Conservation (phyloP, 2,329 filamentous ascomycete species). For the Boeremia exigua region DNA sequence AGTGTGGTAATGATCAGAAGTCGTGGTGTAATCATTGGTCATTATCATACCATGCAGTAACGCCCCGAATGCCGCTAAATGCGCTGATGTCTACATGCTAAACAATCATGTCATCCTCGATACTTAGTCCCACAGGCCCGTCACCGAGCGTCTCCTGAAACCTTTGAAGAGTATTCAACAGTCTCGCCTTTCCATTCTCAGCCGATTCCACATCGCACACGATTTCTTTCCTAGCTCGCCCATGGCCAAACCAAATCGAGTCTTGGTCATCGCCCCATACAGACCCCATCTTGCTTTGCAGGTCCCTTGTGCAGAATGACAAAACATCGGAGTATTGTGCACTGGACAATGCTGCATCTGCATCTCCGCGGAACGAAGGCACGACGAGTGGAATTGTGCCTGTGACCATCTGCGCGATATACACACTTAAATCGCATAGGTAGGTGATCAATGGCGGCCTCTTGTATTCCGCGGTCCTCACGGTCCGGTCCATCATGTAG, state of each 20-base stretch:
- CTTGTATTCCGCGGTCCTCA: background rate
- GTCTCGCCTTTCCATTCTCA: slow-evolving; percentile 37
- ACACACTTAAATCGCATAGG: slow-evolving; percentile 50
- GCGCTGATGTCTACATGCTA: slow-evolving; percentile 13
- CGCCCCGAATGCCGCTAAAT: slow-evolving; percentile 31
- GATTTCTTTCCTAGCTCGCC: slow-evolving; percentile 54
- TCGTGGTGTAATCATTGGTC: background rate
- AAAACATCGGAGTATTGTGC: slow-evolving; percentile 22
- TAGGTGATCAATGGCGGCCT: slow-evolving; percentile 44
- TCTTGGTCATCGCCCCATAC: slow-evolving; percentile 52
- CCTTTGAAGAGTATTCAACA: slow-evolving; percentile 25
- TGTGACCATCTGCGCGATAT: slow-evolving; percentile 36
- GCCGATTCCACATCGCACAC: slow-evolving; percentile 42
- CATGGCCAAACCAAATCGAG: slow-evolving; percentile 55
- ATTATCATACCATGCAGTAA: slow-evolving; percentile 5
- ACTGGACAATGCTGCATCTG: background rate
- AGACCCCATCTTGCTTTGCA: slow-evolving; percentile 52
- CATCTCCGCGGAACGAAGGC: slow-evolving; percentile 25
- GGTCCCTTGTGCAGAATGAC: slow-evolving; percentile 47
- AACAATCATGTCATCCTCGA: slow-evolving; percentile 18
- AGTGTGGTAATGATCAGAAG: too few relatives aligned
- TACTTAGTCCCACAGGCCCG: too few relatives aligned
- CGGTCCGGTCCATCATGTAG: slow-evolving; percentile 52
- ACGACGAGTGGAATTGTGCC: slow-evolving; percentile 23
- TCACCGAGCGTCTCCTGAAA: background rate